Evolutionary conservation across 2,329 filamentous ascomycete genomes (phyloP).

Genomic region (Monosporascus sp.): DNA sequence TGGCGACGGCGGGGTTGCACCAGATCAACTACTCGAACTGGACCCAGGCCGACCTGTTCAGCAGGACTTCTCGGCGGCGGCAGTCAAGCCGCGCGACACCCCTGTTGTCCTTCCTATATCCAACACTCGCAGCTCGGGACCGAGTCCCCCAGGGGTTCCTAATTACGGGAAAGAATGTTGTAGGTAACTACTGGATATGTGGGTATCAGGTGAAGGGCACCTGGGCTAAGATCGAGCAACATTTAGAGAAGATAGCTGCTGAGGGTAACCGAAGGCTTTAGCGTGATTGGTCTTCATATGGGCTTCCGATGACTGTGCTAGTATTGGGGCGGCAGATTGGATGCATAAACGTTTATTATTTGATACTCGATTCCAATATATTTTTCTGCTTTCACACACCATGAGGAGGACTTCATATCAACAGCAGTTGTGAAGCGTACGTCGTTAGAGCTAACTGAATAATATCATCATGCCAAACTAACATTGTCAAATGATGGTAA

Average conservation of each 20-base stretch:
- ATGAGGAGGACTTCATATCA: too few relatives aligned
- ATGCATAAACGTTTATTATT: background rate
- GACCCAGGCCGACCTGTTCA: constrained; percentile 24
- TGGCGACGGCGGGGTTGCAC: constrained; percentile 28
- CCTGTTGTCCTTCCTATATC: constrained; percentile 16
- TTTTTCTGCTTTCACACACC: too few relatives aligned
- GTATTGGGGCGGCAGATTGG: background rate
- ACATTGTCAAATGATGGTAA: too few relatives aligned
- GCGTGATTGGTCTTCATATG: too few relatives aligned
- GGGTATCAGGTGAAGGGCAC: constrained; percentile 19
- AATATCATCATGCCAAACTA: too few relatives aligned
- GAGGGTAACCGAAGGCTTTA: background rate
- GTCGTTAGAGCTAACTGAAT: too few relatives aligned
- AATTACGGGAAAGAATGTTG: constrained; percentile 23
- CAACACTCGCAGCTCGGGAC: constrained; percentile 21
- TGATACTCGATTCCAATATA: too few relatives aligned
- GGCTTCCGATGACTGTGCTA: too few relatives aligned
- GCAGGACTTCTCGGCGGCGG: constrained; percentile 23
- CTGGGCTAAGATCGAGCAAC: constrained; percentile 18
- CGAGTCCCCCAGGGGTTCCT: constrained; percentile 20
- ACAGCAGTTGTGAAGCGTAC: too few relatives aligned
- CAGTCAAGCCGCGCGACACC: background rate
- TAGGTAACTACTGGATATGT: constrained; percentile 25
- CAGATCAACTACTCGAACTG: constrained; percentile 29
- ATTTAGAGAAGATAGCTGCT: background rate